phyloP scores from a whole-genome alignment of 202 grass and related monocot species.

The Setaria viridis region DNA sequence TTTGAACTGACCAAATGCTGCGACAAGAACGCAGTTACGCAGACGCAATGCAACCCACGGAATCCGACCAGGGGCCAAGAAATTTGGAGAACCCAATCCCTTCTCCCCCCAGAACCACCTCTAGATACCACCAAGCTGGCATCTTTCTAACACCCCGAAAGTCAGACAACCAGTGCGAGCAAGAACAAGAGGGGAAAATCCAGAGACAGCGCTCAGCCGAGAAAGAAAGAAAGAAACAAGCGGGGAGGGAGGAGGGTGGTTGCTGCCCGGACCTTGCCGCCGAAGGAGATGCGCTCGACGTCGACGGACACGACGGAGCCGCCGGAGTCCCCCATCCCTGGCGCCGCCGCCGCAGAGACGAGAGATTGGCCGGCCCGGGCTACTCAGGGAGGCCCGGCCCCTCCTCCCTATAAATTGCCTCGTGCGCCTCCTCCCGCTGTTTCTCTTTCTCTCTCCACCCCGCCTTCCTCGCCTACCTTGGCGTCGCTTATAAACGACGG shows the following conservation, averaged over 20 bases:
- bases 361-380: conserved; percentile 27
- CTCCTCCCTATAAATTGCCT: conserved; percentile 39
- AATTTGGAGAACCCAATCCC: not conserved
- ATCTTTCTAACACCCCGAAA: not conserved
- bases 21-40: not conserved
- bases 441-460: conserved; percentile 47
- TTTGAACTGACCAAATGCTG: not conserved
- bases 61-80: not conserved
- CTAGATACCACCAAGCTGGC: not conserved
- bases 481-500: conserved; percentile 66
- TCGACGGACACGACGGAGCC: conserved; percentile 77
- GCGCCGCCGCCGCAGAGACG: conserved; percentile 24
- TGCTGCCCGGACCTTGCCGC: conserved; percentile 68
- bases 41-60: conserved; percentile 10
- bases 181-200: not conserved
- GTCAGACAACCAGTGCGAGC: conserved; percentile 1
- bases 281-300: conserved; percentile 96
- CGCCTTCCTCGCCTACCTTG: conserved; percentile 36
- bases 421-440: conserved; percentile 21
- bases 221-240: not conserved
- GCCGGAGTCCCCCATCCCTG: conserved; percentile 73
- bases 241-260: not conserved
- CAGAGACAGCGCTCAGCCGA: not conserved
- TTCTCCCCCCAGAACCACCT: not conserved
- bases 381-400: conserved; percentile 19